Base-by-base conservation (phyloP, 2,329 filamentous ascomycete genomes). In the Ophiocordyceps camponoti-floridani region DNA sequence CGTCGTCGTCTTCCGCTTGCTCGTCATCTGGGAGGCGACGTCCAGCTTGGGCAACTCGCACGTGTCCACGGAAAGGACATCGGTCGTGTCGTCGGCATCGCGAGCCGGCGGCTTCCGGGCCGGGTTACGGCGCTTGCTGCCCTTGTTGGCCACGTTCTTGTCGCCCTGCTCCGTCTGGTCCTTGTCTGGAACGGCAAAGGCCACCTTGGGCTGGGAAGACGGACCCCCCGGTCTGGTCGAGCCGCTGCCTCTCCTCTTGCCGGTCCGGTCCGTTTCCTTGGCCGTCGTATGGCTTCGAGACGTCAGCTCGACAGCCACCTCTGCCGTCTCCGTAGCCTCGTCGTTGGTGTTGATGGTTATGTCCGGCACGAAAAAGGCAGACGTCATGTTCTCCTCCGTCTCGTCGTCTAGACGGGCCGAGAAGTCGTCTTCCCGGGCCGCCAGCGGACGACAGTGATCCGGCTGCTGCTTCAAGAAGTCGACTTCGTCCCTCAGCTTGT, bases 281-380 rank as follows among this genome's bases (percentile, higher is more conserved):
- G 30, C 53, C 18, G 56, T 31, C 23, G 54, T 57, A 18, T 54
- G 54, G 43, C 56, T 62, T 27, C 60, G 55, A 4, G 58, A 56
- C 2, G 59, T 60, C 42, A 58, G 47, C 38, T 62, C 60, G 2
- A 54, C 55, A 31, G 57, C 51, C 47, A 56, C 43, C 4, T 62
- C 58, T 43, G 54, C 54, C 2, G 55, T 57, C 42, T 57, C 55
- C 4, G 57, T 60, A 23, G 56, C 53, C 19, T 61, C 58, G 23
- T 23, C 23, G 45, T 66, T 63, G 4, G 59, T 63, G 45, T 70
- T 65, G 31, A 74, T 62, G 2, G 72, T 76, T 48, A 75, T 75
- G 49, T 77, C 73, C 19, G 73, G 71, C 46, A 76, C 62, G 50
- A 76, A 73, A 51, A 75, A 69, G 4, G 70, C 72, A 6, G 73